Evolutionary conservation across 768 basidiomycete genomes (phyloP).

Genomic region (Pholiota conissans): DNA sequence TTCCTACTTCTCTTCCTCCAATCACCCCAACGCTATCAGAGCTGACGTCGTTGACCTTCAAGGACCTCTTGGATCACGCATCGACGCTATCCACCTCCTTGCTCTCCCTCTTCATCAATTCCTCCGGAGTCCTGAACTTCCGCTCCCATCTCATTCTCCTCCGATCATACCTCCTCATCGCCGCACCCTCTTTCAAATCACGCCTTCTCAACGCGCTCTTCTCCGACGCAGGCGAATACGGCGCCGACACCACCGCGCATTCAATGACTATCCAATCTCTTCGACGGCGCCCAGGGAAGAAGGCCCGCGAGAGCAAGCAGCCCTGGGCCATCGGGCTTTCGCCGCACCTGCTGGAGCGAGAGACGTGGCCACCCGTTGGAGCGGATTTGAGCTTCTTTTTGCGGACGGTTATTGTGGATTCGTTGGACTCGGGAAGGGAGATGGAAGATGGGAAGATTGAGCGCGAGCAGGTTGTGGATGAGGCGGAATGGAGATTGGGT

Average conservation of each 20-base stretch:
- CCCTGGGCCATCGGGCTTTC: slow-evolving; percentile 75
- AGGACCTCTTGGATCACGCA: slow-evolving; percentile 61
- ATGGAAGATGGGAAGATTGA: slow-evolving; percentile 17
- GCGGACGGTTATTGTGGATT: slow-evolving; percentile 83
- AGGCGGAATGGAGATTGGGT: slow-evolving; percentile 75
- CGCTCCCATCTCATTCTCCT: slow-evolving; percentile 66
- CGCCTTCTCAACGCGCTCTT: slow-evolving; percentile 74
- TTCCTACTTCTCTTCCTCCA: slow-evolving; percentile 59
- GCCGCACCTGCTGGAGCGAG: slow-evolving; percentile 66
- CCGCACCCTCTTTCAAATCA: slow-evolving; percentile 70
- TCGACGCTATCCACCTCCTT: slow-evolving; percentile 65
- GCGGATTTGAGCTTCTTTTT: slow-evolving; percentile 83
- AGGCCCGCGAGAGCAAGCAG: slow-evolving; percentile 26
- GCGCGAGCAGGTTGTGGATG: slow-evolving; percentile 40
- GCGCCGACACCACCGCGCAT: slow-evolving; percentile 34
- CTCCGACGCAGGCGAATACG: slow-evolving; percentile 63
- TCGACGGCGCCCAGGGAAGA: slow-evolving; percentile 28
- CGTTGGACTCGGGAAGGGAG: slow-evolving; percentile 47
- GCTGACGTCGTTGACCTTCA: slow-evolving; percentile 62
- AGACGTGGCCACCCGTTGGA: slow-evolving; percentile 86
- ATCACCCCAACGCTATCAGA: slow-evolving; percentile 65
- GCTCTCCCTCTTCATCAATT: slow-evolving; percentile 63
- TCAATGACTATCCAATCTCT: slow-evolving; percentile 34
- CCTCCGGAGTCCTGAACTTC: slow-evolving; percentile 65
- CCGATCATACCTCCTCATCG: slow-evolving; percentile 74